Conservation (phyloP, 2,329 filamentous ascomycete species). For the Stagonosporopsis vannaccii region DNA sequence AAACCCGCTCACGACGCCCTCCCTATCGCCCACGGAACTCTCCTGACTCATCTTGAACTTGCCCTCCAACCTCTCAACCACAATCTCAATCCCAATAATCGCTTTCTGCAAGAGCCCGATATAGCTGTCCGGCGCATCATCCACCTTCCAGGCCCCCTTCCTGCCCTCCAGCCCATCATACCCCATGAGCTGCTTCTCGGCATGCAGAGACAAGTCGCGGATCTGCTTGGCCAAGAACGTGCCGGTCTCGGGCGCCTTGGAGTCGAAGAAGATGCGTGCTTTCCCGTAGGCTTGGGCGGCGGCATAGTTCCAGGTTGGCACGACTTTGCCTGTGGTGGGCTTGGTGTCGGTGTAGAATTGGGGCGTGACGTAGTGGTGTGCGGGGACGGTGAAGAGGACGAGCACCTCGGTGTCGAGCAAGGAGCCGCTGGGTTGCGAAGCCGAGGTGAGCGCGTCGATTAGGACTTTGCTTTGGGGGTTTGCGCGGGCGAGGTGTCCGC, state of each 20-base stretch:
- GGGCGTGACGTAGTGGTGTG: slow-evolving; percentile 71
- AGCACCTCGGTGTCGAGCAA: slow-evolving; percentile 62
- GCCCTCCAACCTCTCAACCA: slow-evolving; percentile 31
- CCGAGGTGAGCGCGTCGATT: slow-evolving; percentile 58
- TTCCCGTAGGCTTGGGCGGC: slow-evolving; percentile 70
- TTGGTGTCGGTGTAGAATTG: slow-evolving; percentile 71
- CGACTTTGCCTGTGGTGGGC: slow-evolving; percentile 69
- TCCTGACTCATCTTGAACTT: slow-evolving; percentile 43
- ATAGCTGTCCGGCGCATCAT: slow-evolving; percentile 64
- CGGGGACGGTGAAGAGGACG: slow-evolving; percentile 66
- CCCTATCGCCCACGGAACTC: slow-evolving; percentile 31
- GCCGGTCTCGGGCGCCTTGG: slow-evolving; percentile 54
- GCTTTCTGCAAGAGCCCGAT: slow-evolving; percentile 50
- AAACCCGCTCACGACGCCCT: slow-evolving; percentile 66
- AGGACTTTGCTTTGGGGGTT: slow-evolving; percentile 72
- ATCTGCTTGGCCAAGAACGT: slow-evolving; percentile 62
- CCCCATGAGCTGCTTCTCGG: slow-evolving; percentile 65
- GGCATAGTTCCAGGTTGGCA: slow-evolving; percentile 75
- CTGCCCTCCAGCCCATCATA: slow-evolving; percentile 51
- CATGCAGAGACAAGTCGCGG: slow-evolving; percentile 59
- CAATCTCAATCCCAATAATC: slow-evolving; percentile 38
- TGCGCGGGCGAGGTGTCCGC: slow-evolving; percentile 67
- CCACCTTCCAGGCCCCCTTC: slow-evolving; percentile 61
- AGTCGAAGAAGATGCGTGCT: slow-evolving; percentile 63
- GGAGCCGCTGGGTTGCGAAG: slow-evolving; percentile 7